Evolutionary conservation across 257 asterid genomes (phyloP), one percentile per base, ranked within the genome.

Genomic region (Solanum piurae): DNA sequence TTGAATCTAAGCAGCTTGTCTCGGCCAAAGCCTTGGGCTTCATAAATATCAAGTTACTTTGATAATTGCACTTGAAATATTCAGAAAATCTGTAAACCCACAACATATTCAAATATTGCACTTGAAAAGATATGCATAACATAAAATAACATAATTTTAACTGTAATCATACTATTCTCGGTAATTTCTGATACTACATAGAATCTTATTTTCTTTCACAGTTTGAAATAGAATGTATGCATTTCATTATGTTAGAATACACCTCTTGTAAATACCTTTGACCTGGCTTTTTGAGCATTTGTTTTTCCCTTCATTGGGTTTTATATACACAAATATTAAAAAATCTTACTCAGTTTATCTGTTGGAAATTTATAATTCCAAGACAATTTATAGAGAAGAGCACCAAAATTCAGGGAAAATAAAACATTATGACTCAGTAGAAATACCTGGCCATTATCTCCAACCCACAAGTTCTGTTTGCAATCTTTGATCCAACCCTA

Each of bases 401-500:
- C 9, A 62, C 42, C 18, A 49, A 27, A 79, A 33, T 46, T 36
- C 29, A 27, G 42, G 11, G 64, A 25, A 82, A 76, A 75, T 52
- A 60, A 6, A 49, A 31, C 58, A 83, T 40, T 79, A 42, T 14
- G 64, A 29, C 85, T 80, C 76, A 9, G 42, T 55, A 89, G 66
- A 80, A 87, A 89, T 93, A 94, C 98, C 94, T 75, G 55, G 89
- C 90, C 83, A 31, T 72, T 76, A 87, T 90, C 92, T 88, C 89
- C 88, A 82, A 60, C 66, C 36, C 68, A 88, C 64, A 92, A 90
- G 91, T 88, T 55, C 75, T 60, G 75, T 69, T 88, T 88, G 91
- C 89, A 89, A 86, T 92, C 87, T 27, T 88, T 89, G 80, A 91
- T 42, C 96, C 94, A 91, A 73, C 88, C 93, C 98, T 96, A 91